Conservation (phyloP, 768 basidiomycete species). For the Hypsizygus marmoreus region DNA sequence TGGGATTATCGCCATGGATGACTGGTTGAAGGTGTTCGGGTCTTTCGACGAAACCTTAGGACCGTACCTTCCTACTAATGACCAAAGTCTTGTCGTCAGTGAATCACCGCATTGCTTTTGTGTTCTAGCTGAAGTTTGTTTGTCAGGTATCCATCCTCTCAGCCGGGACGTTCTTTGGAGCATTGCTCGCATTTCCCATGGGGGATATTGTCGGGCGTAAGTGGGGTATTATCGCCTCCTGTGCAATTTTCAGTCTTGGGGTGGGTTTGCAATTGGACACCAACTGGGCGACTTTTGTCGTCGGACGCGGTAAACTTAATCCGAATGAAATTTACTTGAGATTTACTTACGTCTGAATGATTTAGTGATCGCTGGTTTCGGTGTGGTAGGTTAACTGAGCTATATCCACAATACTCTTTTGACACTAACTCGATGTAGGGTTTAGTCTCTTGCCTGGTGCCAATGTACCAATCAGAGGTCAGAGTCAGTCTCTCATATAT, state of each 20-base stretch:
- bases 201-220: constrained; percentile 55
- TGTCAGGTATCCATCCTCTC: constrained; percentile 63
- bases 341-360: constrained; percentile 29
- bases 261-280: constrained; percentile 57
- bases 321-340: neutral
- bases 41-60: constrained; percentile 25
- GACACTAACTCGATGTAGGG: constrained; percentile 29
- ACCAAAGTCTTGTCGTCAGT: constrained; percentile 41
- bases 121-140: neutral
- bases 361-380: constrained; percentile 72
- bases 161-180: constrained; percentile 87
- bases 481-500: constrained; percentile 10
- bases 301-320: constrained; percentile 24
- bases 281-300: constrained; percentile 25
- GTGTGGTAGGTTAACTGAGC: constrained; percentile 42
- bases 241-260: constrained; percentile 63
- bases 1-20: constrained; percentile 68
- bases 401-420: constrained; percentile 11
- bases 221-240: constrained; percentile 62
- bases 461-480: constrained; percentile 55
- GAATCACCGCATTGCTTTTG: neutral
- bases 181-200: constrained; percentile 45
- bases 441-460: constrained; percentile 66
- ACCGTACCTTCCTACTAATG: constrained; percentile 44
- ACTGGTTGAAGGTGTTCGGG: constrained; percentile 58